These are phyloP conservation scores for Penicillium frequentans DNA, from an alignment of 2,329 filamentous ascomycete species.

Conservation along the genomic window DNA sequence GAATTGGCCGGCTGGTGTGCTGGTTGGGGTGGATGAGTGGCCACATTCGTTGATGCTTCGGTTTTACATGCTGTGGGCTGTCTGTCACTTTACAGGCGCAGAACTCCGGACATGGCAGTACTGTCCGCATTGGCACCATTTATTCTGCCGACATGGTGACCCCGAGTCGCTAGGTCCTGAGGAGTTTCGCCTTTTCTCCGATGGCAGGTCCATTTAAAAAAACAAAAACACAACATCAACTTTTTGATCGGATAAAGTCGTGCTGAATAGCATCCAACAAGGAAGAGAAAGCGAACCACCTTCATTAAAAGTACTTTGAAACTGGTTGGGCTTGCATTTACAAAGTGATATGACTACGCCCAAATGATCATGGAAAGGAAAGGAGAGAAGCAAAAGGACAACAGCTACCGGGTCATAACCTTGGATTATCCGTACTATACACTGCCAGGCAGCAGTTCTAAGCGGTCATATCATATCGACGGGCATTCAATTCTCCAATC, in stretches of 20 bases:
- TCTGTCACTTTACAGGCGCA: not conserved
- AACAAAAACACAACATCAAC: not conserved
- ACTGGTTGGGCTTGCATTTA: too few relatives aligned
- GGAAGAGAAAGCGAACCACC: not conserved
- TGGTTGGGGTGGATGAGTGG: conserved; percentile 41
- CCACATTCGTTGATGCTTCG: not conserved
- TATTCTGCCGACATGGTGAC: not conserved
- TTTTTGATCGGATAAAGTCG: not conserved
- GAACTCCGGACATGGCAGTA: not conserved
- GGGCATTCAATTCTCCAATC: conserved; percentile 12
- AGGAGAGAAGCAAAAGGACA: not conserved
- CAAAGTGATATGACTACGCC: too few relatives aligned
- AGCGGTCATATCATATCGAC: conserved; percentile 29
- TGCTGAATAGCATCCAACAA: not conserved
- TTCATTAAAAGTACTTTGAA: not conserved
- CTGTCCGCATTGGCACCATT: not conserved
- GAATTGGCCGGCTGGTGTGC: conserved; percentile 72
- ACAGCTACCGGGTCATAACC: conserved; percentile 8
- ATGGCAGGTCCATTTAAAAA: not conserved
- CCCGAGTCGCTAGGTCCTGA: not conserved
- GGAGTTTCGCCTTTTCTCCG: not conserved
- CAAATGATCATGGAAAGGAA: not conserved
- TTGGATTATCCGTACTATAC: conserved; percentile 29
- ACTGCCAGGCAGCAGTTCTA: conserved; percentile 26
- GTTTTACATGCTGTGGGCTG: not conserved